Evolutionary conservation across 495 filamentous ascomycete species (phyloP).

Genomic region (Annulohypoxylon nitens): DNA sequence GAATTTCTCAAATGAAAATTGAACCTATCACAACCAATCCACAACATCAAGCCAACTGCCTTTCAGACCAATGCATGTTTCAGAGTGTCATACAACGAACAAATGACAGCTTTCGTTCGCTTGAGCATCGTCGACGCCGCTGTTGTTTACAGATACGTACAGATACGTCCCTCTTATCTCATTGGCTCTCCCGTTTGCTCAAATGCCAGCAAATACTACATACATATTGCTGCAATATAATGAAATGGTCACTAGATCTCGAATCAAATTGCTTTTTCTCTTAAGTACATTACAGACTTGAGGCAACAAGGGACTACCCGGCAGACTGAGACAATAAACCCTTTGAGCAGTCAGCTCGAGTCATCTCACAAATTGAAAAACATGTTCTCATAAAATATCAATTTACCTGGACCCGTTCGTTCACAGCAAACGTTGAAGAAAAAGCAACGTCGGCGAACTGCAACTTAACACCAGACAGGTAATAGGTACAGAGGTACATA

Average conservation of each 20-base stretch:
- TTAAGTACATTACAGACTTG: neutral
- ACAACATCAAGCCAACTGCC: slow-evolving; percentile 6
- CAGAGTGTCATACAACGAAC: slow-evolving; percentile 30
- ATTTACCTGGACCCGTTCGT: neutral
- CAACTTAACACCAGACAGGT: neutral
- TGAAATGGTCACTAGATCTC: slow-evolving; percentile 15
- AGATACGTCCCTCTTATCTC: neutral
- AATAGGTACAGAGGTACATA: neutral
- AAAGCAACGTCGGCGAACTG: slow-evolving; percentile 3
- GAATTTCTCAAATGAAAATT: slow-evolving; percentile 15
- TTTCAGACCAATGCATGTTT: slow-evolving; percentile 36
- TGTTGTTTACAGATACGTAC: slow-evolving; percentile 14
- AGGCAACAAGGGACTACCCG: slow-evolving; percentile 26
- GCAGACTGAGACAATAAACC: slow-evolving; percentile 27
- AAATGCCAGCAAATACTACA: neutral
- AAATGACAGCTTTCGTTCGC: slow-evolving; percentile 18
- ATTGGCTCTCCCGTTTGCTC: slow-evolving; percentile 17
- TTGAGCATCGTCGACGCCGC: slow-evolving; percentile 11
- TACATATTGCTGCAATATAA: slow-evolving; percentile 8
- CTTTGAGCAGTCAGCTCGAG: slow-evolving; percentile 1
- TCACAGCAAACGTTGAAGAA: slow-evolving; percentile 9
- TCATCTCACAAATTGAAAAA: slow-evolving; percentile 11
- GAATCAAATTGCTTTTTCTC: slow-evolving; percentile 34
- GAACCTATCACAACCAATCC: slow-evolving; percentile 30
- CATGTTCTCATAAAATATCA: neutral